phyloP scores from a whole-genome alignment of 1,284 basidiomycete species.

The Agroathelia rolfsii region DNA sequence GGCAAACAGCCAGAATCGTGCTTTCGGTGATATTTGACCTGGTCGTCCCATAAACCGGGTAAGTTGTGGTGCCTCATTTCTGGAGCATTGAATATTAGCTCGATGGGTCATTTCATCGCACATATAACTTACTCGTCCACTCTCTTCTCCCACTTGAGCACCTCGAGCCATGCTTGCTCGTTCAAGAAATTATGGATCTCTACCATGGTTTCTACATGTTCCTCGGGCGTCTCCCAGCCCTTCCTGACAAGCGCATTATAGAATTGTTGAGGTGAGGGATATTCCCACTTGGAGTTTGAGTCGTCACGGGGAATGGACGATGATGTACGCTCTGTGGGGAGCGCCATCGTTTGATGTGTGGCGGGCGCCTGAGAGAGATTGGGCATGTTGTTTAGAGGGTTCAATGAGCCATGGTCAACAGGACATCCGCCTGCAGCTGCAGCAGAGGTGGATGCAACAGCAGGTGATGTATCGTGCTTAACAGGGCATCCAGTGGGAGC shows the following conservation, averaged over 20 bases:
- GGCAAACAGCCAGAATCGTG: slow-evolving; percentile 75
- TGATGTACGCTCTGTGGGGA: slow-evolving; percentile 69
- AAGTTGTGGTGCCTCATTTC: slow-evolving; percentile 52
- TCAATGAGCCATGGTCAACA: slow-evolving; percentile 42
- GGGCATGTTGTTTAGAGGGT: slow-evolving; percentile 90
- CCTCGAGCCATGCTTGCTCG: slow-evolving; percentile 93
- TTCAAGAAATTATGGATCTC: slow-evolving; percentile 98
- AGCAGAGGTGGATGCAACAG: slow-evolving; percentile 8
- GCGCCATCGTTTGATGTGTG: slow-evolving; percentile 42
- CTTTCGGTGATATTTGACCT: slow-evolving; percentile 83
- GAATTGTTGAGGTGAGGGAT: slow-evolving; percentile 97
- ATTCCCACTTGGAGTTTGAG: slow-evolving; percentile 69
- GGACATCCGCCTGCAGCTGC: slow-evolving; percentile 27
- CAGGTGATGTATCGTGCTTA: slow-evolving; percentile 5
- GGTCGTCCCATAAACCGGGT: slow-evolving; percentile 86
- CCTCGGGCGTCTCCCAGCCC: slow-evolving; percentile 96
- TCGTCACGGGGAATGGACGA: slow-evolving; percentile 89
- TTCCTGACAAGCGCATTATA: slow-evolving; percentile 96
- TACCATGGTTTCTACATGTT: slow-evolving; percentile 95
- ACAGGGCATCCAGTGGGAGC: slow-evolving; percentile 7
- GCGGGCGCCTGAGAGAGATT: slow-evolving; percentile 61
- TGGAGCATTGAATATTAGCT: slow-evolving; percentile 19
- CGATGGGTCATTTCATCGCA: slow-evolving; percentile 5
- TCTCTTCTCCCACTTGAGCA: slow-evolving; percentile 86
- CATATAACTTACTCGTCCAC: slow-evolving; percentile 38